Evolutionary conservation across 2,329 filamentous ascomycete species (phyloP), one percentile per base, ranked within the genome.

Genomic region (Ceratocystis harringtonii): DNA sequence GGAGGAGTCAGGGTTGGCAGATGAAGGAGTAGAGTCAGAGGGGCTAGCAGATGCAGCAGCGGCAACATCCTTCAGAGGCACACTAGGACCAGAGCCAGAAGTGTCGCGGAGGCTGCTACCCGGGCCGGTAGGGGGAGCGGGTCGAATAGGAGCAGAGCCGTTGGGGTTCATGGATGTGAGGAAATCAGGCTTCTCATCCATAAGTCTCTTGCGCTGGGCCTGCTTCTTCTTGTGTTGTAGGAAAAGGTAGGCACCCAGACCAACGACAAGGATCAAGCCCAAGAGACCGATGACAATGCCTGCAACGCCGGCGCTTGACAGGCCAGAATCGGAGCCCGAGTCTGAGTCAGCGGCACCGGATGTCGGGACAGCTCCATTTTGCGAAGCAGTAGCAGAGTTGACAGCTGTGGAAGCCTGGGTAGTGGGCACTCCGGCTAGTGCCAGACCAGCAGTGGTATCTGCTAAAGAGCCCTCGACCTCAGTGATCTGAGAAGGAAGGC

Each of bases 241-340:
- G 68, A 90, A 74, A 74, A 95, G 85, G 72, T 90, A 87, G 22
- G 88, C 78, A 25, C 88, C 73, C n/a, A 85, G 77, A 36, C 84
- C 83, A 30, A 94, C 73, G 1, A 86, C 75, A 41, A 86, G 82
- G 30, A 96, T 70, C 61, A 83, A 83, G 5, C 87, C 79, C 41
- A 96, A 76, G 61, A 95, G 84, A 71, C 91, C 92, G 72, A 96
- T 85, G 5, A 87, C 90, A 68, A 96, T 82, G 68, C 94, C 94
- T 55, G 90, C 92, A 75, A 90, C 94, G 52, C 76, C 73, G 36
- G 76, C 80, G 7, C 74, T 68, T 61, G 55, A 32, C 2, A 62
- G n/a, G n/a, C 64, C 65, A 4, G 50, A 61, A 48, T 68, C 63
- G 52, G 65, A 32, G 67, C 69, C 70, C 62, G 65, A 68, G 61